Evolutionary conservation across 441 rosid genomes (phyloP).

Genomic region (Pelargonium fulgidum): DNA sequence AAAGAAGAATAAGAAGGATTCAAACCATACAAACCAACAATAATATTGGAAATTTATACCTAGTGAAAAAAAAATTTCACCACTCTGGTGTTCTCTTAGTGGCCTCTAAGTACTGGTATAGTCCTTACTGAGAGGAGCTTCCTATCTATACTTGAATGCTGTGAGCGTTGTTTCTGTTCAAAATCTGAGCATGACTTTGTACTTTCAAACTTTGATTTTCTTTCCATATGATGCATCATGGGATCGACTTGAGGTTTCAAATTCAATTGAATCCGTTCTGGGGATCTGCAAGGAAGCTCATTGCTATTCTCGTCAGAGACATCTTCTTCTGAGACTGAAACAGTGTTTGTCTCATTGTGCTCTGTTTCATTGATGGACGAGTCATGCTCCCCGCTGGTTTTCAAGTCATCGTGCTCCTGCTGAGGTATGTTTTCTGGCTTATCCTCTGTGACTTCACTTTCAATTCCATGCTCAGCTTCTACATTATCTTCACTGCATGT

Average conservation of each 20-base stretch:
- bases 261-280: constrained; percentile 6
- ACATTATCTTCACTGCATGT: neutral
- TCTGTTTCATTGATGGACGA: neutral
- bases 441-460: neutral
- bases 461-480: neutral
- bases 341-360: constrained; percentile 1
- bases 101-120: constrained; percentile 42
- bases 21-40: constrained; percentile 1
- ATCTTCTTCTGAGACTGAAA: constrained; percentile 12
- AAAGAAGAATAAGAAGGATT: too few relatives aligned
- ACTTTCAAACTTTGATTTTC: neutral
- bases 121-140: constrained; percentile 53
- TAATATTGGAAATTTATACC: neutral
- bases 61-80: neutral
- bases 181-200: neutral
- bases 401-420: constrained; percentile 11
- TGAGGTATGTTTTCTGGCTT: neutral
- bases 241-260: constrained; percentile 7
- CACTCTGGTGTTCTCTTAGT: neutral
- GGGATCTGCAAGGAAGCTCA: constrained; percentile 12
- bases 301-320: constrained; percentile 11
- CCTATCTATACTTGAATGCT: constrained; percentile 28
- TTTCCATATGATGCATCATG: neutral
- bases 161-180: constrained; percentile 27
- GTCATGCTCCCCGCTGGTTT: neutral